Evolutionary conservation across 345 rosid species (phyloP).

Genomic region (Dipteronia dyeriana): DNA sequence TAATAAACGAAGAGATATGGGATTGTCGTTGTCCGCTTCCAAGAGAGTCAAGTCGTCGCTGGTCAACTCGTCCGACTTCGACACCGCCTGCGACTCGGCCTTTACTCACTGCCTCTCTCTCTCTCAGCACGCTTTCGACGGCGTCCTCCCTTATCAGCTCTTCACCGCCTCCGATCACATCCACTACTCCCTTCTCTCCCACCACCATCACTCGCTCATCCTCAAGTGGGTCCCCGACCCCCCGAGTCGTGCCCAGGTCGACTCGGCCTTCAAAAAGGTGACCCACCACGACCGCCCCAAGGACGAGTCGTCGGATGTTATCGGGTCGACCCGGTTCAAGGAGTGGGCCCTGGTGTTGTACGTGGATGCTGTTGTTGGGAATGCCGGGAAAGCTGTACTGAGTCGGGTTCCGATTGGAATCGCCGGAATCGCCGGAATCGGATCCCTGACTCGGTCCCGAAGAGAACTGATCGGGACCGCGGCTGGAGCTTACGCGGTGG

Average conservation of each 20-base stretch:
- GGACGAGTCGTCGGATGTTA: constrained; percentile 6
- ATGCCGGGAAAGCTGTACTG: constrained; percentile 67
- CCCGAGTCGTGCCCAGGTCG: constrained; percentile 67
- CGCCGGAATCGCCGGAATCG: constrained; percentile 73
- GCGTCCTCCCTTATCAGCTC: constrained; percentile 81
- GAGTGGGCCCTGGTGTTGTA: constrained; percentile 74
- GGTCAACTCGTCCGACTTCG: constrained; percentile 49
- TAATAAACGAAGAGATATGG: constrained; percentile 37
- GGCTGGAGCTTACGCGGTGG: constrained; percentile 76
- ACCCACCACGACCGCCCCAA: constrained; percentile 1
- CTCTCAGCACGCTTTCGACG: constrained; percentile 69
- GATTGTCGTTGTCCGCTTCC: constrained; percentile 54
- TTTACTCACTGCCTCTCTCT: constrained; percentile 66
- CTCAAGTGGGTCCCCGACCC: constrained; percentile 67
- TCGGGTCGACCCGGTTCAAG: constrained; percentile 46
- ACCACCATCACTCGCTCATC: constrained; percentile 37
- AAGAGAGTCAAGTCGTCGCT: constrained; percentile 53
- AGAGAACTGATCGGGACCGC: constrained; percentile 57
- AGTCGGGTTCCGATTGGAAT: constrained; percentile 67
- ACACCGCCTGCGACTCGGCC: constrained; percentile 64
- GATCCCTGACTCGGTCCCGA: constrained; percentile 52
- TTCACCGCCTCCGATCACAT: constrained; percentile 60
- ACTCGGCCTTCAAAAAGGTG: constrained; percentile 58
- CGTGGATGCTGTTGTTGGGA: constrained; percentile 52
- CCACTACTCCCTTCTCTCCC: constrained; percentile 45